Base-by-base conservation (phyloP, 148 eudicot genomes). In the Vaccinium corymbosum region DNA sequence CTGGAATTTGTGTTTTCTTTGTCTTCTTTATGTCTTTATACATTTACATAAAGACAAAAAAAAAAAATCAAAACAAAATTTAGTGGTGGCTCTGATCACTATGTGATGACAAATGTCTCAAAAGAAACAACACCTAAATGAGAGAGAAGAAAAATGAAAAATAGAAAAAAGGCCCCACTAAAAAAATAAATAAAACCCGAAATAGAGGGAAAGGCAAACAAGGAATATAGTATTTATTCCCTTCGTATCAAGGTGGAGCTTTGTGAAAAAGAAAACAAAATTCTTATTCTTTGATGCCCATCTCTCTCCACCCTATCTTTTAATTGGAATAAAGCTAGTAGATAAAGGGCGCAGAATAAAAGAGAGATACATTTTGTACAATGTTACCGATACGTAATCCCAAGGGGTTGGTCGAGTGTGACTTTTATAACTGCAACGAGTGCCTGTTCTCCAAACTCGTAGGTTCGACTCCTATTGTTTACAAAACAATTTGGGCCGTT, bases 281-380 rank as follows among this genome's bases (percentile, higher is more conserved):
- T 88, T 83, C 87, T 83, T 81, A 88, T 88, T 88, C 89, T 85
- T 85, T 83, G 88, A 85, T 88, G 11, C 89, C 86, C 86, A 42
- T 42, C 76, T 80, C 12, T 16, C 86, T 68, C 84, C 85, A 83
- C 84, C 79, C 68, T 6, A 53, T 76, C 73, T 85, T 80, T 88
- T 78, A 83, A 83, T 80, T 3, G 84, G 89, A 88, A 77, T 88
- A 85, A 85, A 88, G 84, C 74, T 76, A 52, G 3, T 6, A 79
- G 70, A 66, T 53, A 61, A 52, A 79, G 80, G 77, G 85, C 1
- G 62, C 32, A 17, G 68, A 79, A 79, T 79, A 79, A 55, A 29
- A 55, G 81, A 49, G 20, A 32, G 46, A 15, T 78, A 4, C 22
- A 68, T 12, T 64, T 64, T 64, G 1, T 68, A 68, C 7, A 68